A percentile compares a stretch with the other conserved stretches of the same genome.
phyloP scores from a whole-genome alignment of 306 rosid genomes.

The Ochetophila trinervis region DNA sequence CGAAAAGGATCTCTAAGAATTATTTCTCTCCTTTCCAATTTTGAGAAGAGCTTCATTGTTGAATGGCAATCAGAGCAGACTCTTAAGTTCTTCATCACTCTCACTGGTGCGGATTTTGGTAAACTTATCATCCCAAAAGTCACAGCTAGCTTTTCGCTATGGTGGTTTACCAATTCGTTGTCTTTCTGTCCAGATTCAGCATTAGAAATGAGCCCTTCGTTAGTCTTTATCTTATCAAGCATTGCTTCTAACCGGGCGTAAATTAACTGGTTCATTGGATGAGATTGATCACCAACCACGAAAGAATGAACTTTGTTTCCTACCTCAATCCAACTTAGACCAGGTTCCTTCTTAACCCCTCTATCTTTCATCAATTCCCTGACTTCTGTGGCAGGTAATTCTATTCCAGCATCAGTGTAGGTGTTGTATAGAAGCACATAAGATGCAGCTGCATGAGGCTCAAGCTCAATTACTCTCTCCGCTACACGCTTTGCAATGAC shows the following conservation, averaged over 20 bases:
- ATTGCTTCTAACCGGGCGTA: conserved; percentile 39
- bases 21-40: conserved; percentile 48
- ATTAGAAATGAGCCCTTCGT: conserved; percentile 16
- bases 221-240: conserved; percentile 31
- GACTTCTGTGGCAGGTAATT: conserved; percentile 36
- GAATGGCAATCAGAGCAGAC: conserved; percentile 54
- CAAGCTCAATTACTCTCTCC: conserved; percentile 49
- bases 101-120: conserved; percentile 53
- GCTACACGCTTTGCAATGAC: conserved; percentile 41
- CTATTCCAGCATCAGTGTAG: conserved; percentile 44
- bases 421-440: conserved; percentile 60
- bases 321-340: conserved; percentile 60
- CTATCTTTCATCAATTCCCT: conserved; percentile 45
- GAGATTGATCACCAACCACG: conserved; percentile 48
- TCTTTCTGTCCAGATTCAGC: conserved; percentile 12
- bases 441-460: conserved; percentile 50
- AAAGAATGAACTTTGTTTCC: conserved; percentile 49
- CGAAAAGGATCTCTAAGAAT: conserved; percentile 53
- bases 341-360: conserved; percentile 66
- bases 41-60: conserved; percentile 51
- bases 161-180: conserved; percentile 27
- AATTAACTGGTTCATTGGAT: conserved; percentile 37
- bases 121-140: conserved; percentile 46
- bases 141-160: conserved; percentile 67
- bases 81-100: conserved; percentile 68